Percentiles rank a stretch among this genome's conserved stretches.
phyloP scores from a whole-genome alignment of 1,284 basidiomycete genomes.

The Cystobasidiaceae sp. region DNA sequence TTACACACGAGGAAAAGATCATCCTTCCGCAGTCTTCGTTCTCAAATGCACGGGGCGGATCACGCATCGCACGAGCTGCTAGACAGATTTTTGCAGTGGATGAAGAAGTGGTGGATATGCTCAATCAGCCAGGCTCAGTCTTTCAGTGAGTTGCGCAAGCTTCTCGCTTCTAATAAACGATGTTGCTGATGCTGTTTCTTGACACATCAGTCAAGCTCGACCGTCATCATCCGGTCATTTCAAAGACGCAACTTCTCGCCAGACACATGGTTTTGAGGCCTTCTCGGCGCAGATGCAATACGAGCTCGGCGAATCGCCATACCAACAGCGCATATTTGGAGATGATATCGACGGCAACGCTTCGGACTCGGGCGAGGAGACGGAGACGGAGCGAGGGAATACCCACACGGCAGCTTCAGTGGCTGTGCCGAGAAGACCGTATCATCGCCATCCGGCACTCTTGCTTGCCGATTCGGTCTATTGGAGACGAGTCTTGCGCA shows the following conservation, averaged over 20 bases:
- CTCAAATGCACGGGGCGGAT: not conserved
- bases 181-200: too few relatives aligned
- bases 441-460: too few relatives aligned
- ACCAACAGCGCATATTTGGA: not conserved
- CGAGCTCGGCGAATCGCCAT: conserved; percentile 17
- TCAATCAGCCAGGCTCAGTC: conserved; percentile 11
- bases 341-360: not conserved
- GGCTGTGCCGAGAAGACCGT: not conserved
- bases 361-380: conserved; percentile 8
- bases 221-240: not conserved
- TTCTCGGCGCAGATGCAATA: conserved; percentile 2
- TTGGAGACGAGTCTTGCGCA: conserved; percentile 17
- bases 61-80: not conserved
- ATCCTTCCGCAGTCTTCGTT: too few relatives aligned
- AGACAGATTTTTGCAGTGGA: conserved; percentile 18
- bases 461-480: conserved; percentile 27
- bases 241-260: too few relatives aligned
- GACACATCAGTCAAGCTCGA: not conserved
- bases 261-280: not conserved
- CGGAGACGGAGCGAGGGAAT: not conserved
- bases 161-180: too few relatives aligned
- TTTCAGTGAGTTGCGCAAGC: conserved; percentile 24
- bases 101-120: conserved; percentile 14
- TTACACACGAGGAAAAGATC: not conserved
- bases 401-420: too few relatives aligned